phyloP scores from a whole-genome alignment of 2,329 filamentous ascomycete species.

The Aspergillus arachidicola region DNA sequence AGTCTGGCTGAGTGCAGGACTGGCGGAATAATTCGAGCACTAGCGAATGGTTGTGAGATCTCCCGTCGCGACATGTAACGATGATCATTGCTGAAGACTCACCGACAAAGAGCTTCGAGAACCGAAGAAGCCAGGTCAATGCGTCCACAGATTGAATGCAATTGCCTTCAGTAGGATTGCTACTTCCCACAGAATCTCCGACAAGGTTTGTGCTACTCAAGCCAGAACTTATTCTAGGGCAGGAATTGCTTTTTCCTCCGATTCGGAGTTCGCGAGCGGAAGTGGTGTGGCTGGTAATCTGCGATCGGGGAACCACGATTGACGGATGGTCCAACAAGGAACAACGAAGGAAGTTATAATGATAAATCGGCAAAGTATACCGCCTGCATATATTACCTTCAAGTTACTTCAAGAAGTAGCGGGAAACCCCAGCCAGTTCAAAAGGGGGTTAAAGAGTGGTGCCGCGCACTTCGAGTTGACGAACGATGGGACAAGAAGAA shows the following conservation, averaged over 20 bases:
- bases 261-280: background rate
- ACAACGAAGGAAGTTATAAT: background rate
- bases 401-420: background rate
- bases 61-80: background rate
- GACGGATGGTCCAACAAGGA: background rate
- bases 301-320: background rate
- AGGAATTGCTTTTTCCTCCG: background rate
- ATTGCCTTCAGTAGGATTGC: background rate
- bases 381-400: background rate
- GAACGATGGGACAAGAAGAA: background rate
- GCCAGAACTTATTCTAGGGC: background rate
- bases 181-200: background rate
- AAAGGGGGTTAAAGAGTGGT: background rate
- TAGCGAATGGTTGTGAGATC: background rate
- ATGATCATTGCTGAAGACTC: background rate
- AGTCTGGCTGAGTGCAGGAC: background rate
- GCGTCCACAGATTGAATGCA: background rate
- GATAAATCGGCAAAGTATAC: background rate
- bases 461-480: background rate
- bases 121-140: slow-evolving; percentile 1
- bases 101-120: slow-evolving; percentile 4
- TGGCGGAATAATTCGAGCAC: background rate
- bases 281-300: background rate
- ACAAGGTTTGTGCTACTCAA: background rate
- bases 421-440: background rate